Evolutionary conservation across 768 basidiomycete genomes (phyloP), one percentile per base, ranked within the genome.

Genomic region (Candolleomyces efflorescens): DNA sequence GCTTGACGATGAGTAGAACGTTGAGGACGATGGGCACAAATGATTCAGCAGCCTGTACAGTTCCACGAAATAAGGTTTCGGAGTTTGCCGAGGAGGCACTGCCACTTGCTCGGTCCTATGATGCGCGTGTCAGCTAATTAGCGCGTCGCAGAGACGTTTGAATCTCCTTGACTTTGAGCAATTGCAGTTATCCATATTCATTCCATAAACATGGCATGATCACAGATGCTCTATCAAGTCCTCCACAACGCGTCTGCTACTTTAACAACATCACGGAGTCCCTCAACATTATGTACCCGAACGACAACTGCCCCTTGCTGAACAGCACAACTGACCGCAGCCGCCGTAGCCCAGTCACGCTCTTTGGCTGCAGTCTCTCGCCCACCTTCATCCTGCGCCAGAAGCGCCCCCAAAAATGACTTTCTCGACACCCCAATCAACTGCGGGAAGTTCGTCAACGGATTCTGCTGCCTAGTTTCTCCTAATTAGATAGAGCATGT

Each of bases 401-500:
- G 77, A 20, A 93, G 75, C 2, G 71, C 69, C 0, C 92, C 93
- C 9, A 96, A 74, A 69, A 95, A 93, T 0, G 90, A 87, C 68
- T 98, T 98, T 49, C 87, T 76, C 10, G 92, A 95, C 0, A 85
- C 70, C 2, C 94, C 94, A 24, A 96, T 81, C 5, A 98, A 77
- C 18, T 78, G 71, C 0, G 89, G 83, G 67, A 86, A 82, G 38
- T 87, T 82, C 51, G 70, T 70, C 27, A 90, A 72, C 3, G 76
- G 73, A 59, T 87, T 89, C 44, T 70, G 69, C 18, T 58, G 63
- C 48, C 62, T 52, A 20, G 59, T 56, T 23, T 44, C 57, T 60
- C 62, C 47, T 63, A n/a, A 59, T 61, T 53, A 50, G 13, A 39
- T 39, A 10, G 17, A 26, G 4, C 59, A 55, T 13, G 47, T 53